phyloP scores from a whole-genome alignment of 1,284 basidiomycete genomes.

The Vanrija pseudolonga region DNA sequence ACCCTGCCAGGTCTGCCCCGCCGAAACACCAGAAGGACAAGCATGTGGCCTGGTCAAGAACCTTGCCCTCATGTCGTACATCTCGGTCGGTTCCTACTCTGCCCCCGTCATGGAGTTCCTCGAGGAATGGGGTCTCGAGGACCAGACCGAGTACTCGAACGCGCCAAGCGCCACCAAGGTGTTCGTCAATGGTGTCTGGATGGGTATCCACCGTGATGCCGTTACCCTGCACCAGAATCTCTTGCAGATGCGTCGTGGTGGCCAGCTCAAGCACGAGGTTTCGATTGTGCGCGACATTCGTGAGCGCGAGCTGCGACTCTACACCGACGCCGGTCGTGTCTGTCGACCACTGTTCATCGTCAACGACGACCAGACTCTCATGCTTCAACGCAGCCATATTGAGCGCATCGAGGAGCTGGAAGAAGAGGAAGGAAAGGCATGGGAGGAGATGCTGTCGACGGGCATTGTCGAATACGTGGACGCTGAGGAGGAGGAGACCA shows the following conservation, averaged over 20 bases:
- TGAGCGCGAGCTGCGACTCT: constrained; percentile 88
- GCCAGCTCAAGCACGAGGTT: constrained; percentile 94
- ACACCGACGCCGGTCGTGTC: constrained; percentile 94
- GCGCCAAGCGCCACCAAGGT: constrained; percentile 89
- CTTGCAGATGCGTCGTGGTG: constrained; percentile 85
- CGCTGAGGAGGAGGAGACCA: constrained; percentile 98
- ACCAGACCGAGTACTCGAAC: constrained; percentile 82
- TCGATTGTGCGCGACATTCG: constrained; percentile 96
- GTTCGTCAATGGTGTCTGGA: constrained; percentile 99
- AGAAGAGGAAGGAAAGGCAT: constrained; percentile 63
- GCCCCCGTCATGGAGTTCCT: constrained; percentile 97
- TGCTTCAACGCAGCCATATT: constrained; percentile 80
- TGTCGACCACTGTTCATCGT: constrained; percentile 97
- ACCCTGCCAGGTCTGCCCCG: constrained; percentile 67
- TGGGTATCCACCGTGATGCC: constrained; percentile 97
- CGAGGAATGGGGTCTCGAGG: constrained; percentile 96
- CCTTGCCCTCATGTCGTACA: constrained; percentile 93
- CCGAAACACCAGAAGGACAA: constrained; percentile 98
- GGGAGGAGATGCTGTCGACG: constrained; percentile 78
- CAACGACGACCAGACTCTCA: constrained; percentile 70
- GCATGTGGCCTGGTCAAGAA: constrained; percentile 99
- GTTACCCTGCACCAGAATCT: constrained; percentile 88
- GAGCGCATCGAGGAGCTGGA: constrained; percentile 53
- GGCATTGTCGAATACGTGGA: constrained; percentile 94
- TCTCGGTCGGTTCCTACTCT: constrained; percentile 94